Evolutionary conservation across 169 alveolate species (phyloP).

Genomic region (Theileria annulata): DNA sequence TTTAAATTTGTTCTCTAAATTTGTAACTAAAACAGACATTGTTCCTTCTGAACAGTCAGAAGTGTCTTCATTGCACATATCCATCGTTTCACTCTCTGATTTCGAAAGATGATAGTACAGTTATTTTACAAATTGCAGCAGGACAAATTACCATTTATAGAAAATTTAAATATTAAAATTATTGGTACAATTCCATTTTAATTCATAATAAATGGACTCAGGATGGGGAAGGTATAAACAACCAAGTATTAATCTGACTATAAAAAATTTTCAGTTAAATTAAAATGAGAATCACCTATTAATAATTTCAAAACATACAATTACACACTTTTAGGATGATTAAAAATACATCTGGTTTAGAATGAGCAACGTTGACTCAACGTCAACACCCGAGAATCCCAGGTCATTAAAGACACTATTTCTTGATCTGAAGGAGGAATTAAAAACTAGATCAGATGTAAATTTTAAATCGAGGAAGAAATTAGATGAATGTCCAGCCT

Average conservation of each 20-base stretch:
- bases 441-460: neutral
- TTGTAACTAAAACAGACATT: constrained; percentile 24
- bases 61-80: neutral
- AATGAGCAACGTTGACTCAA: constrained; percentile 19
- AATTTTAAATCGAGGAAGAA: neutral
- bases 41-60: constrained; percentile 18
- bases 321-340: neutral
- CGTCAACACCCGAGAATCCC: constrained; percentile 6
- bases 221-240: constrained; percentile 6
- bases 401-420: constrained; percentile 7
- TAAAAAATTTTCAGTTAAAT: neutral
- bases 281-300: neutral
- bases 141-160: constrained; percentile 8
- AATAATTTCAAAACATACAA: neutral
- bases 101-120: neutral
- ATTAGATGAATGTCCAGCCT: constrained; percentile 19
- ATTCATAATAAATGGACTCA: neutral
- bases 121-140: neutral
- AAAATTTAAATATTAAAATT: neutral
- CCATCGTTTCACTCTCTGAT: neutral
- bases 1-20: constrained; percentile 24
- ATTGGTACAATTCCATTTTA: neutral
- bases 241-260: neutral
- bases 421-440: constrained; percentile 9
- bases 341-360: neutral